Conservation (phyloP, 1,139 yeast genomes). For the Yamadazyma kanchanaburiensis region DNA sequence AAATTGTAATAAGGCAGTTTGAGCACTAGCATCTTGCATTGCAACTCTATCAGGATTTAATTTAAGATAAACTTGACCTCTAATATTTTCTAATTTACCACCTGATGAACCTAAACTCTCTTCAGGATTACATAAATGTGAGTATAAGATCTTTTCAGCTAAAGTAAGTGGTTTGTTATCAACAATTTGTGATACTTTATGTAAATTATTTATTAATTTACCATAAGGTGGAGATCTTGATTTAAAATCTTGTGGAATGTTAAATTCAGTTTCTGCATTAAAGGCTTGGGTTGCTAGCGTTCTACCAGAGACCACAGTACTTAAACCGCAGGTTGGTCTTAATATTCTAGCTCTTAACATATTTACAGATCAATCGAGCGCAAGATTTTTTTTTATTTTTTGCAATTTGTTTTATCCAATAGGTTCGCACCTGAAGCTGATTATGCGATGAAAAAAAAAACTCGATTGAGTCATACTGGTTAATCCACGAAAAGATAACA, state of each 20-base stretch:
- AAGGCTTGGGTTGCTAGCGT: constrained; percentile 35
- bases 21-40: constrained; percentile 99
- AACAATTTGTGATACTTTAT: constrained; percentile 59
- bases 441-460: constrained; percentile 3
- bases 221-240: constrained; percentile 86
- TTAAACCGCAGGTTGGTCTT: constrained; percentile 3
- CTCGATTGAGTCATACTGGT: constrained; percentile 1
- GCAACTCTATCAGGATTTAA: constrained; percentile 97
- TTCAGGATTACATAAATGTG: constrained; percentile 85
- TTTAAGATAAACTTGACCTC: constrained; percentile 86
- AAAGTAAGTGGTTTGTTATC: constrained; percentile 76
- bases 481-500: too few species aligned
- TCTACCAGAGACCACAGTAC: constrained; percentile 13
- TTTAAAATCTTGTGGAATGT: constrained; percentile 57
- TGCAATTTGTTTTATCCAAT: constrained; percentile 10
- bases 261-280: constrained; percentile 13
- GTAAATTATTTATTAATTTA: constrained; percentile 62
- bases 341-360: constrained; percentile 4
- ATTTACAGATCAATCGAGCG: background rate
- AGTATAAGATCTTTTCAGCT: constrained; percentile 90
- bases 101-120: constrained; percentile 56
- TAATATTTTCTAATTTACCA: constrained; percentile 52
- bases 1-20: constrained; percentile 93
- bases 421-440: constrained; percentile 7
- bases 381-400: constrained; percentile 4